Evolutionary conservation across 1,284 basidiomycete genomes (phyloP), one percentile per base, ranked within the genome.

Genomic region (Ceratobasidium sp.): DNA sequence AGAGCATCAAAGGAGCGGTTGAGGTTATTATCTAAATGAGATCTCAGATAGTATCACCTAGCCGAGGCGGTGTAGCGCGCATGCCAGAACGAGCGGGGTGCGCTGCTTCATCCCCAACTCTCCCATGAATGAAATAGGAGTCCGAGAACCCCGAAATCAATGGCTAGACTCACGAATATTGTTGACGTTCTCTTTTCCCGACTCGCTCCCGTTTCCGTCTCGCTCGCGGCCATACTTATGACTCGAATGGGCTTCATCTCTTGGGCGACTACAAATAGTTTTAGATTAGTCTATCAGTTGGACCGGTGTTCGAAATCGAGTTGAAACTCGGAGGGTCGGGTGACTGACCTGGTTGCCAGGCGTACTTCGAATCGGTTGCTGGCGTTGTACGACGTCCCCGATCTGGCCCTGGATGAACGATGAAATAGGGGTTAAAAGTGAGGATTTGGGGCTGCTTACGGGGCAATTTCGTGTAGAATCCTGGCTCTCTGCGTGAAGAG

Each of bases 1-100:
- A 64, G 58, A 47, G 22, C 17, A 32, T 64, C 45, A 64, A 64
- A 64, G 58, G 58, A 38, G 5, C 47, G 27, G 45, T n/a, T 29
- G 31, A 38, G 45, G 8, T 43, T 25, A 15, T 42, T 20, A 35
- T 49, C 29, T 15, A 32, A 29, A 47, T 22, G 58, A 52, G 17
- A 12, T 35, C 47, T 64, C 47, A 25, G 43, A 38, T 47, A 47
- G 7, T 64, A n/a, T n/a, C n/a, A n/a, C n/a, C n/a, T n/a, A 38
- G 32, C 45, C 47, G 58, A 27, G 6, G 31, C 13, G 17, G 20
- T 53, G 10, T 20, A 31, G 50, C 47, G 45, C 58, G 13, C 17
- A 6, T 25, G 55, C 35, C n/a, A 34, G 8, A 56, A 34, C 22
- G 42, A 56, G 17, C 38, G 42, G n/a, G n/a, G n/a, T n/a, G n/a